Evolutionary conservation across 1,139 yeast species (phyloP).

Genomic region (Pichia kudriavzevii): DNA sequence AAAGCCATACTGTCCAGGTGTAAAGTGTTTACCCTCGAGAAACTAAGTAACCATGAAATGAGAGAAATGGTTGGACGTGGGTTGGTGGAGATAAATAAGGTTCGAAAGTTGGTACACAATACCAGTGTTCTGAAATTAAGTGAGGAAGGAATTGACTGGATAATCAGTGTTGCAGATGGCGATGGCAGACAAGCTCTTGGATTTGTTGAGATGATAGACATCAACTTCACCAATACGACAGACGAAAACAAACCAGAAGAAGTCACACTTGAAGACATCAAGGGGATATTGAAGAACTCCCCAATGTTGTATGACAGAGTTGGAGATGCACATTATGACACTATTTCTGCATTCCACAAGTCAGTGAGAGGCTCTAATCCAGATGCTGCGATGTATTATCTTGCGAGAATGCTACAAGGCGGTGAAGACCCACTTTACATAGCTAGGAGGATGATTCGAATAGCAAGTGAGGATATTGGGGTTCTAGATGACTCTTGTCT

Average conservation of each 20-base stretch:
- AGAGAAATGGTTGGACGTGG: constrained; percentile 57
- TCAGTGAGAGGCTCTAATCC: constrained; percentile 82
- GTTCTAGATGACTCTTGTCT: constrained; percentile 72
- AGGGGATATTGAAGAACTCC: constrained; percentile 36
- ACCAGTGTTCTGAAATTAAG: constrained; percentile 40
- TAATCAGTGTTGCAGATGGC: constrained; percentile 79
- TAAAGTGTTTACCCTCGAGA: constrained; percentile 75
- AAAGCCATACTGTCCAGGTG: constrained; percentile 85
- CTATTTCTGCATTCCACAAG: constrained; percentile 91
- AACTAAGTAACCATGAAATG: constrained; percentile 49
- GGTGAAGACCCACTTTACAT: constrained; percentile 93
- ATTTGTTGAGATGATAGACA: constrained; percentile 54
- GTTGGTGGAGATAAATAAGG: constrained; percentile 49
- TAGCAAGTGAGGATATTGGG: constrained; percentile 89
- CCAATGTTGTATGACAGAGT: constrained; percentile 74
- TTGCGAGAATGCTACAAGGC: constrained; percentile 79
- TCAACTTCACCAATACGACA: constrained; percentile 23
- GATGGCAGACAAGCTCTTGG: constrained; percentile 84
- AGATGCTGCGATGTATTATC: constrained; percentile 81
- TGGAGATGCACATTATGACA: constrained; percentile 91
- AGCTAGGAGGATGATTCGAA: constrained; percentile 86
- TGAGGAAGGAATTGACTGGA: constrained; percentile 53
- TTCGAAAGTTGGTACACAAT: constrained; percentile 38
- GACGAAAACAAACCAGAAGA: constrained; percentile 12
- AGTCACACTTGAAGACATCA: constrained; percentile 29